Conservation (phyloP, 2,329 filamentous ascomycete species). For the Alternaria incomplexa region DNA sequence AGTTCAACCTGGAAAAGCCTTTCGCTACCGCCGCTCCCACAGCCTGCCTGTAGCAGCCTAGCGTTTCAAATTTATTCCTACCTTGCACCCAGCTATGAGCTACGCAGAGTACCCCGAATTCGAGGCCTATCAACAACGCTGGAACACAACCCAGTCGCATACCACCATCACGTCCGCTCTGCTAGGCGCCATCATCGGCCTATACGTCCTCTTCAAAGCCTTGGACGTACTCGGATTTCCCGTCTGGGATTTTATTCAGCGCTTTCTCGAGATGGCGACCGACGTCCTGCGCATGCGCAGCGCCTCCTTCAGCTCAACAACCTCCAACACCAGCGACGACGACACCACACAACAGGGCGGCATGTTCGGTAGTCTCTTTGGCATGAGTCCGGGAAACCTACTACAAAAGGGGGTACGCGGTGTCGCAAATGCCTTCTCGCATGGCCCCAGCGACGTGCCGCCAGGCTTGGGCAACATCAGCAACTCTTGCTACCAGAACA, state of each 20-base stretch:
- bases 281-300: constrained; percentile 10
- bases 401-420: constrained; percentile 45
- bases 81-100: constrained; percentile 28
- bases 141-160: constrained; percentile 17
- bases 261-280: constrained; percentile 47
- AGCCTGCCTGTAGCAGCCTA: background rate
- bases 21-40: constrained; percentile 11
- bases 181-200: constrained; percentile 26
- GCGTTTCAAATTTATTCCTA: constrained; percentile 13
- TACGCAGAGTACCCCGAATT: constrained; percentile 23
- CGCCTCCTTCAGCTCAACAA: constrained; percentile 4
- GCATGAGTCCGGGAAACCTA: constrained; percentile 46
- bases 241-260: constrained; percentile 58
- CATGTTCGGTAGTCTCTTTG: constrained; percentile 43
- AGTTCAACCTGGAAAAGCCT: constrained; percentile 9
- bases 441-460: constrained; percentile 43
- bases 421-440: constrained; percentile 46
- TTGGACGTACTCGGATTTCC: constrained; percentile 40
- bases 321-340: constrained; percentile 26
- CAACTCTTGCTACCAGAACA: constrained; percentile 98
- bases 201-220: constrained; percentile 37
- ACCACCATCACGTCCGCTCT: constrained; percentile 22
- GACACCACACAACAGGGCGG: constrained; percentile 29
- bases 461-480: constrained; percentile 85
- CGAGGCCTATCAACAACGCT: constrained; percentile 23